Percentiles rank a stretch among this genome's conserved stretches.
These are phyloP conservation scores for Blastosporella zonata DNA, from an alignment of 1,284 basidiomycete genomes.

Conservation along the genomic window DNA sequence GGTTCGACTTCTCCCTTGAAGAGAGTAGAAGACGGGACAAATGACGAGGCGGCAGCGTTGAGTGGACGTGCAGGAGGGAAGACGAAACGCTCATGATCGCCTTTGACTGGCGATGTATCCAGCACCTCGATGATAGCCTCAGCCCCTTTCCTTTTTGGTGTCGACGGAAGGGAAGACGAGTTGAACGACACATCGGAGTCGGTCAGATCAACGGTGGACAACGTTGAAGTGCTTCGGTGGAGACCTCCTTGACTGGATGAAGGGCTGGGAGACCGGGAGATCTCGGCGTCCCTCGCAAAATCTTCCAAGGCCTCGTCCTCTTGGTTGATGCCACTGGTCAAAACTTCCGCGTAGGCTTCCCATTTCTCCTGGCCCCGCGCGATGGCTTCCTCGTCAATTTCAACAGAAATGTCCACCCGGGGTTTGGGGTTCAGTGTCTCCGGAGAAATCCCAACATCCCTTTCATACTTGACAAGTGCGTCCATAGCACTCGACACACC, in stretches of 20 bases:
- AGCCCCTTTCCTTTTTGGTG: constrained; percentile 31
- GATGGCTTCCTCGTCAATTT: constrained; percentile 28
- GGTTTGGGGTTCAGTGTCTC: background rate
- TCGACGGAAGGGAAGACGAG: constrained; percentile 34
- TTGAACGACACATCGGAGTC: constrained; percentile 33
- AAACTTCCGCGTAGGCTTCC: constrained; percentile 30
- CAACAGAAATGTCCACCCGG: constrained; percentile 13
- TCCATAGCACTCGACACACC: constrained; percentile 32
- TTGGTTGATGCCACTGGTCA: constrained; percentile 21
- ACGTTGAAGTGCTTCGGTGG: constrained; percentile 31
- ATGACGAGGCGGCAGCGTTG: constrained; percentile 41
- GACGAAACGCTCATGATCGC: constrained; percentile 20
- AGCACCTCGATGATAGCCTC: constrained; percentile 31
- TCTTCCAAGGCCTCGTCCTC: background rate
- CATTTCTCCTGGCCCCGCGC: constrained; percentile 28
- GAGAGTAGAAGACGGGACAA: constrained; percentile 32
- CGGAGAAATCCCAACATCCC: constrained; percentile 33
- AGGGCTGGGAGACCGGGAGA: constrained; percentile 23
- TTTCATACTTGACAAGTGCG: constrained; percentile 32
- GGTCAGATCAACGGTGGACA: constrained; percentile 33
- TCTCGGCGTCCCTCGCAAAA: constrained; percentile 2
- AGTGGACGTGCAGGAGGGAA: constrained; percentile 31
- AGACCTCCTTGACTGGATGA: constrained; percentile 24
- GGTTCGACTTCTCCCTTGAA: constrained; percentile 22
- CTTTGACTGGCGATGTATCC: constrained; percentile 26